A percentile compares a stretch with the other conserved stretches of the same genome.
Evolutionary conservation across 176 grass and related monocot species (phyloP).

Genomic region (Triticum dicoccoides): DNA sequence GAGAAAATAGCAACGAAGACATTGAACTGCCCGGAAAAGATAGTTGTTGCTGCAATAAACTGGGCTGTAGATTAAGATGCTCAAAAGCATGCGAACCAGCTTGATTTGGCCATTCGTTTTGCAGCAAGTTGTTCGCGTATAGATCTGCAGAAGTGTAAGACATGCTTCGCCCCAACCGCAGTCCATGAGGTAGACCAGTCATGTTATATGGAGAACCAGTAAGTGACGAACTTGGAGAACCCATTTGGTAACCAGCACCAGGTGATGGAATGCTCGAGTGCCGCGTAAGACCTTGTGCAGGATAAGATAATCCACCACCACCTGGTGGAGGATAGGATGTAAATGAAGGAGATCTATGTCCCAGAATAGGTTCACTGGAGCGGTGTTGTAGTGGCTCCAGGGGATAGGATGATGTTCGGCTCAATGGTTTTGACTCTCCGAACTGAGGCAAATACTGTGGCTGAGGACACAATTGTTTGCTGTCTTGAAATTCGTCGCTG

Average conservation of each 20-base stretch:
- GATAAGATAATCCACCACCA: conserved; percentile 42
- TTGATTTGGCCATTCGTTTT: conserved; percentile 53
- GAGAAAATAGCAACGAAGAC: conserved; percentile 47
- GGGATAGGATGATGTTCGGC: conserved; percentile 89
- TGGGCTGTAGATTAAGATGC: conserved; percentile 49
- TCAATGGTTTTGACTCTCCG: conserved; percentile 64
- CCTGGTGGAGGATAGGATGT: conserved; percentile 61
- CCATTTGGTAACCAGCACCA: conserved; percentile 53
- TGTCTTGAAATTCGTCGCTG: conserved; percentile 50
- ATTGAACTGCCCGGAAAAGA: conserved; percentile 49
- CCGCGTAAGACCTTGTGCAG: conserved; percentile 58
- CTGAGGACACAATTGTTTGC: conserved; percentile 68
- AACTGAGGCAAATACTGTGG: conserved; percentile 36
- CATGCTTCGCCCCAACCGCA: conserved; percentile 63
- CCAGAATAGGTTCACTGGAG: conserved; percentile 60
- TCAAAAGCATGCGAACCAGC: conserved; percentile 34
- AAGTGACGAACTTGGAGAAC: conserved; percentile 56
- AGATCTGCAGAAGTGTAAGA: conserved; percentile 51
- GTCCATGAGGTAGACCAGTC: conserved; percentile 52
- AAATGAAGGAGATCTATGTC: conserved; percentile 52
- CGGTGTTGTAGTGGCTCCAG: conserved; percentile 62
- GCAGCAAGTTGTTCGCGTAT: conserved; percentile 16
- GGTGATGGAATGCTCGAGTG: conserved; percentile 91
- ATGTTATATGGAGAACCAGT: conserved; percentile 58
- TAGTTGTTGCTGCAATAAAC: conserved; percentile 53